Conservation (phyloP, 1,284 basidiomycete species). For the Melanopsichium pennsylvanicum region DNA sequence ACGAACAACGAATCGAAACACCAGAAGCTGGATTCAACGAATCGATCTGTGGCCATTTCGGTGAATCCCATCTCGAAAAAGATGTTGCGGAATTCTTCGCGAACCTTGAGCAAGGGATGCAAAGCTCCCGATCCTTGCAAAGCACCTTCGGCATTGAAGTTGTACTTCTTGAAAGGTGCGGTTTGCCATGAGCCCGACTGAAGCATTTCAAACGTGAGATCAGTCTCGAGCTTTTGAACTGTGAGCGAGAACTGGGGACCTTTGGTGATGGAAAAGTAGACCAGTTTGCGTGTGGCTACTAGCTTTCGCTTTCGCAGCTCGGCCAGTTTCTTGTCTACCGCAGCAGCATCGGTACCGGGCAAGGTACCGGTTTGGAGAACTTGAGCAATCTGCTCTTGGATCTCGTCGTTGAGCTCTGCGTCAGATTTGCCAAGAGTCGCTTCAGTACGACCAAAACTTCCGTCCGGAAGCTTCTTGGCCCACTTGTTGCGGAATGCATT, state of each 20-base stretch:
- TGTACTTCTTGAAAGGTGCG: slow-evolving; percentile 89
- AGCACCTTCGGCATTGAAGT: slow-evolving; percentile 95
- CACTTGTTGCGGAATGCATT: slow-evolving; percentile 97
- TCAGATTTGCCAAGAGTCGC: slow-evolving; percentile 35
- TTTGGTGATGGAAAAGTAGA: slow-evolving; percentile 91
- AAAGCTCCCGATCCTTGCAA: slow-evolving; percentile 87
- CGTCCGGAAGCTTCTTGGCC: slow-evolving; percentile 89
- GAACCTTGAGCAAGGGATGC: slow-evolving; percentile 95
- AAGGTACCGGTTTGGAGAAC: slow-evolving; percentile 78
- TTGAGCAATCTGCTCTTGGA: slow-evolving; percentile 76
- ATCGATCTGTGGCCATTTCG: slow-evolving; percentile 98
- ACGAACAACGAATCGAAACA: slow-evolving; percentile 99
- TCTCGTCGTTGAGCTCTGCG: slow-evolving; percentile 49
- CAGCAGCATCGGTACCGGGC: slow-evolving; percentile 71
- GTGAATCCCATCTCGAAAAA: slow-evolving; percentile 99
- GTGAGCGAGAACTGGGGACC: slow-evolving; percentile 89
- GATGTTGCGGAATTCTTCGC: slow-evolving; percentile 96
- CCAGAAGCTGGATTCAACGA: slow-evolving; percentile 99
- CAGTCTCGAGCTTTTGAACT: slow-evolving; percentile 95
- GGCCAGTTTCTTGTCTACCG: slow-evolving; percentile 70
- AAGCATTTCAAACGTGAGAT: slow-evolving; percentile 94
- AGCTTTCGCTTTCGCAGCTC: slow-evolving; percentile 89
- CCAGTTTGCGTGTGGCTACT: slow-evolving; percentile 74
- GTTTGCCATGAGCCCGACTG: slow-evolving; percentile 70
- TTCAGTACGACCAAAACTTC: slow-evolving; percentile 79